These are phyloP conservation scores for Podospora didyma DNA, from an alignment of 495 filamentous ascomycete species.

Conservation along the genomic window DNA sequence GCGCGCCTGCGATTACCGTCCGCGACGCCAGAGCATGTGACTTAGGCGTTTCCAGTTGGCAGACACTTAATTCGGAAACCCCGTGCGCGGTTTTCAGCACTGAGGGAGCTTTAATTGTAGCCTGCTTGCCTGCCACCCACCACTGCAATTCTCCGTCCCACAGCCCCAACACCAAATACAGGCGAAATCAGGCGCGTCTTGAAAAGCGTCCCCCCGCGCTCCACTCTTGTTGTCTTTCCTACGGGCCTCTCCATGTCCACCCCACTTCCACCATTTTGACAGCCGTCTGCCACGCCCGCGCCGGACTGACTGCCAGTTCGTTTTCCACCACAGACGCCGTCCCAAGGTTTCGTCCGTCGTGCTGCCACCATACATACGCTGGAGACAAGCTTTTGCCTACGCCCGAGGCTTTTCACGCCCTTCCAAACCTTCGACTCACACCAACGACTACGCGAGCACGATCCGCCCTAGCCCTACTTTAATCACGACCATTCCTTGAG, in stretches of 20 bases:
- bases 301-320: too few relatives aligned
- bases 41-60: background rate
- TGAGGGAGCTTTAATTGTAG: background rate
- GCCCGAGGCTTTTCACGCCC: too few relatives aligned
- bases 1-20: background rate
- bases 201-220: background rate
- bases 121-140: too few relatives aligned
- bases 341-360: too few relatives aligned
- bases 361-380: too few relatives aligned
- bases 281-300: too few relatives aligned
- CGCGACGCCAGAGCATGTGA: slow-evolving; percentile 27
- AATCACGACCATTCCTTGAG: background rate
- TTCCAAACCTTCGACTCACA: too few relatives aligned
- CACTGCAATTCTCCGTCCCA: too few relatives aligned
- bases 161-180: background rate
- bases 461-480: background rate
- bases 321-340: too few relatives aligned
- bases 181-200: slow-evolving; percentile 4
- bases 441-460: background rate
- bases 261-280: background rate
- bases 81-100: background rate
- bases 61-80: background rate
- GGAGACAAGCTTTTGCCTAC: too few relatives aligned
- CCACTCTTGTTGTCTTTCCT: slow-evolving; percentile 2
- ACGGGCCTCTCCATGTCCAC: background rate